A percentile compares a stretch with the other conserved stretches of the same genome.
phyloP scores from a whole-genome alignment of 208 protist species.

The Acanthamoeba culbertsoni region DNA sequence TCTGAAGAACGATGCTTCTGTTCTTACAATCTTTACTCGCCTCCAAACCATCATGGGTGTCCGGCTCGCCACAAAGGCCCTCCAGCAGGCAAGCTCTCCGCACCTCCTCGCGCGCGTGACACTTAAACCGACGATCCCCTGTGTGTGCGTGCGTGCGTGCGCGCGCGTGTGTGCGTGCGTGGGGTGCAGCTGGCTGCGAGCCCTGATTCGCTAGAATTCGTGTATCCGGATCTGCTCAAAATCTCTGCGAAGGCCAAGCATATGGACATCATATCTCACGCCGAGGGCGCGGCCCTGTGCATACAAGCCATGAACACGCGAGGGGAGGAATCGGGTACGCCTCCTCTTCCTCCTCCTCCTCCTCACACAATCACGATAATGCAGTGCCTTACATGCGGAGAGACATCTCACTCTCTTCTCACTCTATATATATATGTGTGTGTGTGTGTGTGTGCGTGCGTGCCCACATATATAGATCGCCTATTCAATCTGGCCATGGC shows the following conservation, averaged over 20 bases:
- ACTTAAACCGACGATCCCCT: too few species aligned
- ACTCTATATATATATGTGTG: background rate
- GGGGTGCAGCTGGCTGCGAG: background rate
- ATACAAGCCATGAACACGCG: conserved; percentile 1
- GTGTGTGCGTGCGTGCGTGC: too few species aligned
- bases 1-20: background rate
- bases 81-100: background rate
- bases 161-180: too few species aligned
- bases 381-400: background rate
- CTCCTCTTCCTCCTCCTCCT: background rate
- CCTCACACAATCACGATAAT: background rate
- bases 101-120: background rate
- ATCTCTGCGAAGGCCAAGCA: conserved; percentile 1
- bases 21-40: background rate
- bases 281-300: background rate
- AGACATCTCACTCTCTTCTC: too few species aligned
- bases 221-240: background rate
- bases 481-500: conserved; percentile 6
- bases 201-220: background rate
- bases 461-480: too few species aligned
- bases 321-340: background rate
- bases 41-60: conserved; percentile 30
- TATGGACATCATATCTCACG: conserved; percentile 27
- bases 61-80: background rate
- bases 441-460: background rate